A percentile compares a stretch with the other conserved stretches of the same genome.
Evolutionary conservation across 192 early-diverging fungal species (phyloP).

Genomic region (Podochytrium sp.): DNA sequence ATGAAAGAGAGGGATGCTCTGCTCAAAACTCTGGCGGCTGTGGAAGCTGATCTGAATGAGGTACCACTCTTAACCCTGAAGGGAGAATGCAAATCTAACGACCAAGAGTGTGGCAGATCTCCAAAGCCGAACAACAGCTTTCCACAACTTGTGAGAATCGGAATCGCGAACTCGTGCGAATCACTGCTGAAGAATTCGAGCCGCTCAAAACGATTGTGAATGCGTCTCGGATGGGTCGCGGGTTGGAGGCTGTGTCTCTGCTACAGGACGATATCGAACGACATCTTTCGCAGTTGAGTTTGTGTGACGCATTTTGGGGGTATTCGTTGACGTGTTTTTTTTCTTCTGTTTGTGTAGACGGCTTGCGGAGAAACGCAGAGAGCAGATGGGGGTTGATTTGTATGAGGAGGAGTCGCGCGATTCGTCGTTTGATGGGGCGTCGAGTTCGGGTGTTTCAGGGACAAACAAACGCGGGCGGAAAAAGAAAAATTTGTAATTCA

Average conservation of each 20-base stretch:
- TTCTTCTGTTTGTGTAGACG: background rate
- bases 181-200: background rate
- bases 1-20: background rate
- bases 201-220: background rate
- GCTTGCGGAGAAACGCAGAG: background rate
- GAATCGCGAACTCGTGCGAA: no score
- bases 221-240: background rate
- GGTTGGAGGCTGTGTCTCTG: background rate
- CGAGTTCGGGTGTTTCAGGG: background rate
- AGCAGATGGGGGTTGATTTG: background rate
- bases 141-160: no score
- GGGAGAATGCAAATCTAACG: no score
- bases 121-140: no score
- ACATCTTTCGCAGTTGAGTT: background rate
- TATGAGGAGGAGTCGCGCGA: background rate
- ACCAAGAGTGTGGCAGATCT: no score
- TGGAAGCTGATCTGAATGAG: background rate
- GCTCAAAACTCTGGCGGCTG: background rate
- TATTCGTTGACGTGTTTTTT: background rate
- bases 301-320: no score
- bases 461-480: background rate
- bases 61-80: no score
- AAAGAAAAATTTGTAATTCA: background rate
- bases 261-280: constrained; percentile 16
- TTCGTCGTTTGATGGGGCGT: background rate